A percentile compares a stretch with the other conserved stretches of the same genome.
These are phyloP conservation scores for Leptographium flavum DNA, from an alignment of 2,329 filamentous ascomycete species.

Conservation along the genomic window DNA sequence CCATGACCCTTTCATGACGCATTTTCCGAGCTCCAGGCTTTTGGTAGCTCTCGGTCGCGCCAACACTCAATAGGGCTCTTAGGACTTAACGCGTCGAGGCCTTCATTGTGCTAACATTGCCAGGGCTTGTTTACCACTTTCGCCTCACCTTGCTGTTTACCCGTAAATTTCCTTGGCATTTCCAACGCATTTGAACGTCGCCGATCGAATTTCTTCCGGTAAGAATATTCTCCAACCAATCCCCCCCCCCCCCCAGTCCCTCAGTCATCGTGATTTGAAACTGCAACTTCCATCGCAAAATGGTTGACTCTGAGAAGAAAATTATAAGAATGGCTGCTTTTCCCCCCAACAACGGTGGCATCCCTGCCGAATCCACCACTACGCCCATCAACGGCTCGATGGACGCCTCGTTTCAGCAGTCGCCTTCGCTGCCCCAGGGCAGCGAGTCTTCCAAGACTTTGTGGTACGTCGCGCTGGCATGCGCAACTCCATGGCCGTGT, in stretches of 20 bases:
- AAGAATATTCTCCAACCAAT: too few relatives aligned
- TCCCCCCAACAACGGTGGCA: conserved; percentile 9
- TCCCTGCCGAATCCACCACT: conserved; percentile 10
- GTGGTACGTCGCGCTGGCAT: conserved; percentile 24
- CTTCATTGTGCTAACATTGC: not conserved
- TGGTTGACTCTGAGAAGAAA: not conserved
- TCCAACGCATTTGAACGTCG: not conserved
- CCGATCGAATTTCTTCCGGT: not conserved
- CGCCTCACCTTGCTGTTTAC: not conserved
- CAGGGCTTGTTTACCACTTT: not conserved
- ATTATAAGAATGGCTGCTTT: conserved; percentile 11
- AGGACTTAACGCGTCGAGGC: too few relatives aligned
- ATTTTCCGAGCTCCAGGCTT: too few relatives aligned
- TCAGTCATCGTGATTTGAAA: not conserved
- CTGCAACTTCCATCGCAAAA: not conserved
- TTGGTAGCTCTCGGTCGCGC: too few relatives aligned
- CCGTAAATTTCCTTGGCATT: not conserved
- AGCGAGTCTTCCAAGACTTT: conserved; percentile 42
- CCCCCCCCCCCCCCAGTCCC: too few relatives aligned
- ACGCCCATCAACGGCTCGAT: conserved; percentile 17
- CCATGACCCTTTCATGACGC: too few relatives aligned
- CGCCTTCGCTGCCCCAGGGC: conserved; percentile 11
- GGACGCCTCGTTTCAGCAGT: conserved; percentile 13
- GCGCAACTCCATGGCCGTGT: not conserved
- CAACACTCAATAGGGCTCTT: too few relatives aligned